Conservation (phyloP, 2,329 filamentous ascomycete species). For the Calonectria pteridis region DNA sequence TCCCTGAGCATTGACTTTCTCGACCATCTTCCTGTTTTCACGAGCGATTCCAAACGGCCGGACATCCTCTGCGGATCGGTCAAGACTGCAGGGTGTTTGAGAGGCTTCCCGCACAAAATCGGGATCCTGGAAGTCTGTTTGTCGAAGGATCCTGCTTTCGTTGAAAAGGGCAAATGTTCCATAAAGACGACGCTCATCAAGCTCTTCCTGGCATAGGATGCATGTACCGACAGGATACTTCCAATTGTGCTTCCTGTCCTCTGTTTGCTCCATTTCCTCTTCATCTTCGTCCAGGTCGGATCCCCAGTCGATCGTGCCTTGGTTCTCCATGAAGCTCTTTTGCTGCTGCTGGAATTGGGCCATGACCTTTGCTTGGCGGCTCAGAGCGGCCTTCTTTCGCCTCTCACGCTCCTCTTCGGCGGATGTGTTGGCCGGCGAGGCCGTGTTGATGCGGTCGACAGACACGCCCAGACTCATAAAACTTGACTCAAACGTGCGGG, state of each 20-base stretch:
- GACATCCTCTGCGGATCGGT: slow-evolving; percentile 84
- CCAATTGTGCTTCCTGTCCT: slow-evolving; percentile 76
- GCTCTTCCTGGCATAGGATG: slow-evolving; percentile 96
- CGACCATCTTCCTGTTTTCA: slow-evolving; percentile 83
- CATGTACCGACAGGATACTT: slow-evolving; percentile 94
- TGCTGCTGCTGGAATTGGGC: slow-evolving; percentile 98
- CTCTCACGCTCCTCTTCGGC: slow-evolving; percentile 80
- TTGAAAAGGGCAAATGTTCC: slow-evolving; percentile 93
- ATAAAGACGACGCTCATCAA: slow-evolving; percentile 88
- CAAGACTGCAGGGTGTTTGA: slow-evolving; percentile 83
- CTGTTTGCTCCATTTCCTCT: slow-evolving; percentile 69
- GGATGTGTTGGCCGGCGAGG: slow-evolving; percentile 79
- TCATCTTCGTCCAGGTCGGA: slow-evolving; percentile 82
- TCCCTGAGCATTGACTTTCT: slow-evolving; percentile 81
- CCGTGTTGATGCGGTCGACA: slow-evolving; percentile 83
- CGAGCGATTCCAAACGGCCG: slow-evolving; percentile 92
- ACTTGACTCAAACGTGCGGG: slow-evolving; percentile 76
- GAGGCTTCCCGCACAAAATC: slow-evolving; percentile 89
- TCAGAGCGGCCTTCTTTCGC: slow-evolving; percentile 91
- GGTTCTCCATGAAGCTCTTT: slow-evolving; percentile 91
- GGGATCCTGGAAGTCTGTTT: slow-evolving; percentile 84
- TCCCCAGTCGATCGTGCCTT: slow-evolving; percentile 90
- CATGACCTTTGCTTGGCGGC: slow-evolving; percentile 94
- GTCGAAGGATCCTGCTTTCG: slow-evolving; percentile 86
- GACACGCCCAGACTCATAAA: slow-evolving; percentile 75